Evolutionary conservation across 257 asterid genomes (phyloP), one percentile per base, ranked within the genome.

Genomic region (Primulina eburnea): DNA sequence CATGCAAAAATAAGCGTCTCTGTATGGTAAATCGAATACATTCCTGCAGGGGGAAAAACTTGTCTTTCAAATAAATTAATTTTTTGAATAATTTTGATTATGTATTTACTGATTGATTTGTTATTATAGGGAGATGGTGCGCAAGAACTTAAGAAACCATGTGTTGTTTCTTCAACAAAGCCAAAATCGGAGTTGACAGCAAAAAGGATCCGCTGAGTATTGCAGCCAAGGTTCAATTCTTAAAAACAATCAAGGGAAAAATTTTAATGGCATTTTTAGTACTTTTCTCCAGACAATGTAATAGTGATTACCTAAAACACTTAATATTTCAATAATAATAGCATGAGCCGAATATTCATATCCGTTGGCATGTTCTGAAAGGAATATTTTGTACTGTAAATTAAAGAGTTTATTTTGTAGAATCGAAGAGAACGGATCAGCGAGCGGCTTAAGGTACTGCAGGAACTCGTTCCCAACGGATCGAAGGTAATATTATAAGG

Each of bases 391-490:
- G 29, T 47, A 7, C 29, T 67, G 9, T 64, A 33, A 69, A 28
- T 40, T 9, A 26, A 72, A 62, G 50, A 77, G 78, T 77, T 68
- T 75, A 73, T 60, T 16, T 47, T 79, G 78, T 73, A 90, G 97
- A 90, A 88, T 78, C 88, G 97, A 75, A 81, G 96, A 73, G 96
- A 88, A 47, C 63, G 96, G 43, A 92, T 92, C 56, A 90, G 98
- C 9, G 98, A 92, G 70, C 84, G 98, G 5, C 84, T 92, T 67
- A 92, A 92, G 79, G 70, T 64, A 62, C 87, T 92, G 3, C 98
- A 92, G 73, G 97, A 90, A 34, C 96, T 92, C 56, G 97, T 92
- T 20, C 98, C 97, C 7, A 92, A 92, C 67, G 98, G 98, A 69
- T 80, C 97, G 73, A 92, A 92, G 97, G 98, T 92, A 69, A 56